A percentile compares a stretch with the other conserved stretches of the same genome.
Conservation (phyloP, 2,329 filamentous ascomycete genomes). For the Fusarium illudens region DNA sequence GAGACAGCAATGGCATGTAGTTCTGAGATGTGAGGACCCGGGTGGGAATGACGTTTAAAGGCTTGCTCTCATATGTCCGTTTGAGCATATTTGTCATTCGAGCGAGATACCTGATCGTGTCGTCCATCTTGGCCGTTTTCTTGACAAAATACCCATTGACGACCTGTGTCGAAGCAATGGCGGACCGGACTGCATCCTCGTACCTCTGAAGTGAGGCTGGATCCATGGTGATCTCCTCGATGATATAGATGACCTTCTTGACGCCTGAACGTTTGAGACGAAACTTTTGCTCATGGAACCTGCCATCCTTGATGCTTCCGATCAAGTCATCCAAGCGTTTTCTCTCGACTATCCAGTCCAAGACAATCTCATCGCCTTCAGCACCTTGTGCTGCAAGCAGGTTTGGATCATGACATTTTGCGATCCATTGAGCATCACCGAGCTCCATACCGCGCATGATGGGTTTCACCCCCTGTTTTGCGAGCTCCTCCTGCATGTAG, state of each 20-base stretch:
- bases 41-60: conserved; percentile 72
- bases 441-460: conserved; percentile 75
- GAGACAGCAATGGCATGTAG: conserved; percentile 70
- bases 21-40: conserved; percentile 68
- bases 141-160: conserved; percentile 84
- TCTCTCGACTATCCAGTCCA: conserved; percentile 84
- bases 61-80: conserved; percentile 66
- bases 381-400: conserved; percentile 64
- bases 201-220: conserved; percentile 62
- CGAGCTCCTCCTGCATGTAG: conserved; percentile 77
- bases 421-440: conserved; percentile 82
- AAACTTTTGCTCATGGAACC: conserved; percentile 87
- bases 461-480: conserved; percentile 70
- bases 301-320: conserved; percentile 81
- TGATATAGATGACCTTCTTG: conserved; percentile 79
- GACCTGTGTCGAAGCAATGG: conserved; percentile 79
- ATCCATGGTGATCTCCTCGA: conserved; percentile 76
- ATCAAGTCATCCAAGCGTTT: conserved; percentile 83
- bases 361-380: conserved; percentile 74
- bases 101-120: conserved; percentile 78
- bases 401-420: conserved; percentile 70
- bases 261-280: conserved; percentile 76
- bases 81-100: conserved; percentile 75
- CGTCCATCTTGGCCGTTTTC: conserved; percentile 77
- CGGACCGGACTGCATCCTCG: conserved; percentile 73